phyloP scores from a whole-genome alignment of 129 eudicot species.

The Lactuca saligna region DNA sequence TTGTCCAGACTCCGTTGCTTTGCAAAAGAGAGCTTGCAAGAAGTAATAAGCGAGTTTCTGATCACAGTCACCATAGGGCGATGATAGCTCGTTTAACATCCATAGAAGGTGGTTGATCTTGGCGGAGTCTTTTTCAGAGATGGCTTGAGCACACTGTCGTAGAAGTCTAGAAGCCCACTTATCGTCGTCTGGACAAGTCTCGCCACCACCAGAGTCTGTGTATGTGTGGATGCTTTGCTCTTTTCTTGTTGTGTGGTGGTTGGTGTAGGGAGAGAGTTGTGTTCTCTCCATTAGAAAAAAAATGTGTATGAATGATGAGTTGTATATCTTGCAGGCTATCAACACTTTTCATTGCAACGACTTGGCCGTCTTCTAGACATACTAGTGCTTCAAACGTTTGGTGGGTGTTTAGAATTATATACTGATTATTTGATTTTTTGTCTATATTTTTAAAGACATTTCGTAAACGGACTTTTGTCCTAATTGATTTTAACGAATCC shows the following conservation, averaged over 20 bases:
- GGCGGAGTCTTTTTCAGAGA: constrained; percentile 58
- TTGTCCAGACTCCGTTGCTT: constrained; percentile 66
- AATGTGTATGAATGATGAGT: constrained; percentile 27
- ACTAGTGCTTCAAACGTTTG: not conserved
- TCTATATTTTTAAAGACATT: constrained; percentile 6
- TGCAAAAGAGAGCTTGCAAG: constrained; percentile 79
- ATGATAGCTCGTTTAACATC: constrained; percentile 79
- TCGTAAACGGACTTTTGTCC: not conserved
- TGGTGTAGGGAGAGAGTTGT: constrained; percentile 43
- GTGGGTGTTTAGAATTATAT: constrained; percentile 15
- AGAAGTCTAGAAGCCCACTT: constrained; percentile 74
- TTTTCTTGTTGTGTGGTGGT: constrained; percentile 41
- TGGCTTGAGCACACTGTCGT: constrained; percentile 64
- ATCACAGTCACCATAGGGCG: constrained; percentile 85
- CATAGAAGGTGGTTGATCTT: constrained; percentile 79
- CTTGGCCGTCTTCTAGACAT: constrained; percentile 26
- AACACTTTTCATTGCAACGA: constrained; percentile 24
- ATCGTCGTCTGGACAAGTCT: constrained; percentile 28
- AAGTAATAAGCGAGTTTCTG: constrained; percentile 83
- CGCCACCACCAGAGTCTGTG: constrained; percentile 42
- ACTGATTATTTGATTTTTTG: constrained; percentile 2
- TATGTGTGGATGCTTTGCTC: constrained; percentile 33
- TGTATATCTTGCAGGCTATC: constrained; percentile 19
- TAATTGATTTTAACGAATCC: constrained; percentile 7
- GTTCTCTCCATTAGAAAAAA: constrained; percentile 44